Base-by-base conservation (phyloP, 2,329 filamentous ascomycete genomes). In the Colletotrichum paranaense region DNA sequence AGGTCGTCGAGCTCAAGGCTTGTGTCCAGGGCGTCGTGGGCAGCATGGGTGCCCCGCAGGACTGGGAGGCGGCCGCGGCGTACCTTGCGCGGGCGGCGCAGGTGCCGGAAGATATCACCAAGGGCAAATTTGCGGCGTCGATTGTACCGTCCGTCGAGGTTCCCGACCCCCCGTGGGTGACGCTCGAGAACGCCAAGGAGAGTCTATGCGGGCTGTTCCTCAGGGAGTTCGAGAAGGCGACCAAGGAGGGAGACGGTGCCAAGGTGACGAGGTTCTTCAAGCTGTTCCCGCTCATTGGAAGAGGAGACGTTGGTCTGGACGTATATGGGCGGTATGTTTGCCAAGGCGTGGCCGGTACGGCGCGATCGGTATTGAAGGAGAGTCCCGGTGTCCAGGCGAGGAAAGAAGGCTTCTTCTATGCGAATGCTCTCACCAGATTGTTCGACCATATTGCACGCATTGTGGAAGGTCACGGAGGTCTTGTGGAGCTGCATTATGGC, bases 401-500 rank as follows among this genome's bases (percentile, higher is more conserved):
- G 63, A 93, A 91, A 78, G 95, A 97, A 74, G 92, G 92, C 4
- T 94, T 95, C 85, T 98, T 98, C 86, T 98, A 98, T 81, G 95
- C 94, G 55, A 96, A 93, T 82, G 93, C 94, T 2, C 86, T 99
- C 75, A 98, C 95, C 5, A 95, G 94, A 80, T 85, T 99, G 59
- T 99, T 99, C 80, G 96, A 98, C 82, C 96, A 99, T 82, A 98
- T 99, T 81, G 96, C 97, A 2, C 94, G 97, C 80, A 98, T 99
- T 76, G 92, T 99, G 26, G 96, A 98, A 78, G 92, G 94, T 1
- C 97, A 99, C 80, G 95, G 96, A 38, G 92, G 92, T 1, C 87
- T 99, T 9, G 96, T 99, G 1, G 95, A 98, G 84, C 91, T 94
- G 59, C 97, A 99, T 82, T 99, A 99, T 80, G 97, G 97, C 1